phyloP scores from a whole-genome alignment of 148 eudicot genomes.

The Rhododendron vialii region DNA sequence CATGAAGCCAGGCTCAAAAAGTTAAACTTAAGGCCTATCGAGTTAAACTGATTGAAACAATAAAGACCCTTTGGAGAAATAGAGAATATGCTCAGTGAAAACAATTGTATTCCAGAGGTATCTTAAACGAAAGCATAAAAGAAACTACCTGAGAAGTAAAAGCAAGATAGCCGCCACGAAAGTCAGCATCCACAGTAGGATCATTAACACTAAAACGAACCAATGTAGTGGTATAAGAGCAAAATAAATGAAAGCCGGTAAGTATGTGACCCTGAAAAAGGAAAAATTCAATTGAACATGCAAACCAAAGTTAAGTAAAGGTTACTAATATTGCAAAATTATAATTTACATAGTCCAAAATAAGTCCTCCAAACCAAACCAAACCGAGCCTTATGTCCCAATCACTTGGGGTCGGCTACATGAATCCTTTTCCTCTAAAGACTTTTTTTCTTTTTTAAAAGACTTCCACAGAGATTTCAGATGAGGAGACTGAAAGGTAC shows the following conservation, averaged over 20 bases:
- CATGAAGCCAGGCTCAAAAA: background rate
- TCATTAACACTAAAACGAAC: constrained; percentile 57
- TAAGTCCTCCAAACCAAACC: background rate
- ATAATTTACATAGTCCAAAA: background rate
- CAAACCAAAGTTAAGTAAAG: background rate
- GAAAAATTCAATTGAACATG: background rate
- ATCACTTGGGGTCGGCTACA: too few species aligned
- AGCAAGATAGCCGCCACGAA: constrained; percentile 87
- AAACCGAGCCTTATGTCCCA: too few species aligned
- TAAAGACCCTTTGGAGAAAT: background rate
- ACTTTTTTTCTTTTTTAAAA: background rate
- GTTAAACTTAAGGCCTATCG: background rate
- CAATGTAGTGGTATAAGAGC: background rate
- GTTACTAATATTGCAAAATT: background rate
- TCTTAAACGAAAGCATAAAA: background rate
- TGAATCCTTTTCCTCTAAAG: too few species aligned
- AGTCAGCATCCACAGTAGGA: constrained; percentile 53
- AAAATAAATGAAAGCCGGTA: background rate
- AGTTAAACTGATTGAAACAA: background rate
- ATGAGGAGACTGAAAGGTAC: background rate
- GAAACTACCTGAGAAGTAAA: constrained; percentile 68
- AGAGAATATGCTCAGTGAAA: background rate
- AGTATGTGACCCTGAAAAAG: background rate
- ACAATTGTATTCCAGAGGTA: background rate
- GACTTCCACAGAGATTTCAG: background rate